Evolutionary conservation across 805 yeast species (phyloP).

Genomic region (Candida hungchunana): DNA sequence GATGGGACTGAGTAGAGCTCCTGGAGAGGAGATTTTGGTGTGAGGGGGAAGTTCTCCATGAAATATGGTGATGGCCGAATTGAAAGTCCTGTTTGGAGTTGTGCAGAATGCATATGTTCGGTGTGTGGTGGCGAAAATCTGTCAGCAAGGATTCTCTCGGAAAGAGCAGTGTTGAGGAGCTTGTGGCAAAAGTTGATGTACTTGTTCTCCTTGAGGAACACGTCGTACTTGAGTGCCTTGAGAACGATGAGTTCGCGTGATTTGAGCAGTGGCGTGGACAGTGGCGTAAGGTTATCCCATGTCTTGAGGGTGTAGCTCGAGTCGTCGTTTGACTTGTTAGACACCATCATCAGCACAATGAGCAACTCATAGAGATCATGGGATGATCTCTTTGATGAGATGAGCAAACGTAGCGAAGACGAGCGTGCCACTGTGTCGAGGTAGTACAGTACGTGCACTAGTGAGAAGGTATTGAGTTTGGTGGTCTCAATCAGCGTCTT

Average conservation of each 20-base stretch:
- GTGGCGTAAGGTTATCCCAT: constrained; percentile 34
- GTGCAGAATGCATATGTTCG: constrained; percentile 4
- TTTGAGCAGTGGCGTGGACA: constrained; percentile 14
- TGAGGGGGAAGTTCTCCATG: constrained; percentile 14
- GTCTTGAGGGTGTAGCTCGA: constrained; percentile 48
- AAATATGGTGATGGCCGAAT: constrained; percentile 1
- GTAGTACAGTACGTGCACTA: constrained; percentile 22
- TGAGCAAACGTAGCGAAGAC: no score
- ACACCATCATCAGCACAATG: constrained; percentile 33
- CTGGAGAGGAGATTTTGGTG: constrained; percentile 22
- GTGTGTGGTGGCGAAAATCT: constrained; percentile 5
- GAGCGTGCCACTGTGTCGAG: constrained; percentile 2
- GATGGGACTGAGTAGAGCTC: constrained; percentile 4
- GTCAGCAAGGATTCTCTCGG: constrained; percentile 7
- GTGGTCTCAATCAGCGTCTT: constrained; percentile 17
- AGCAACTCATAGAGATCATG: constrained; percentile 16
- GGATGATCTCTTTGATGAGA: not conserved
- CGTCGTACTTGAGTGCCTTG: constrained; percentile 22
- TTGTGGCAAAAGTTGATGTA: constrained; percentile 10
- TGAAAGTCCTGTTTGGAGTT: constrained; percentile 3
- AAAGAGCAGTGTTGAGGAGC: constrained; percentile 7
- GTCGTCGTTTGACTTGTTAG: constrained; percentile 46
- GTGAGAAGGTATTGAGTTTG: constrained; percentile 13
- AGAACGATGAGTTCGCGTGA: constrained; percentile 19
- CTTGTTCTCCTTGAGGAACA: constrained; percentile 14